phyloP scores from a whole-genome alignment of 176 grass and related monocot genomes.

The Elaeis guineensis region DNA sequence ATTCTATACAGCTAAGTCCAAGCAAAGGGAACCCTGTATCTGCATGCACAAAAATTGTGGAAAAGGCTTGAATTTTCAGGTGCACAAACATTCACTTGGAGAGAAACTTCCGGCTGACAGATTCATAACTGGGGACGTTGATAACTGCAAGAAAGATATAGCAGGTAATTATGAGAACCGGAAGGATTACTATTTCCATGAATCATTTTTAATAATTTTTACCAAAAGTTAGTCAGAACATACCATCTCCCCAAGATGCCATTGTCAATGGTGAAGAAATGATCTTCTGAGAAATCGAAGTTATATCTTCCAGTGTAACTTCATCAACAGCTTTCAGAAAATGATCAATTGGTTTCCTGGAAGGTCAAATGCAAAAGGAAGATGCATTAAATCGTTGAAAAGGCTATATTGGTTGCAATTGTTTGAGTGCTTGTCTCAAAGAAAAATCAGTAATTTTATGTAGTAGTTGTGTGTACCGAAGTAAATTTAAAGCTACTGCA shows the following conservation, averaged over 20 bases:
- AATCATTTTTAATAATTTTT: too few species aligned
- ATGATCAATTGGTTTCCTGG: slow-evolving; percentile 63
- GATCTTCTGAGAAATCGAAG: slow-evolving; percentile 42
- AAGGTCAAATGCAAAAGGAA: background rate
- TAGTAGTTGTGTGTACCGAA: too few species aligned
- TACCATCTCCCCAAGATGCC: slow-evolving; percentile 85
- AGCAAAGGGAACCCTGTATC: background rate
- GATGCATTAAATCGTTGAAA: background rate
- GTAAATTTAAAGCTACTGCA: too few species aligned
- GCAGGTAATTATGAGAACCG: background rate
- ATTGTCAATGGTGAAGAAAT: slow-evolving; percentile 73
- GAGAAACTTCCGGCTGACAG: slow-evolving; percentile 53
- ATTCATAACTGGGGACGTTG: slow-evolving; percentile 68
- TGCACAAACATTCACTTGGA: slow-evolving; percentile 15
- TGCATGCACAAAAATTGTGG: slow-evolving; percentile 11
- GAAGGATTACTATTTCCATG: background rate
- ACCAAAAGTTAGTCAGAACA: slow-evolving; percentile 3
- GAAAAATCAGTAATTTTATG: too few species aligned
- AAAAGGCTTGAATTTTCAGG: slow-evolving; percentile 2
- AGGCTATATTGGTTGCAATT: too few species aligned
- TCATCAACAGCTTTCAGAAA: slow-evolving; percentile 55
- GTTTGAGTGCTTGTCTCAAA: too few species aligned
- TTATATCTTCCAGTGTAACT: slow-evolving; percentile 55
- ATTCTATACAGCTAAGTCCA: slow-evolving; percentile 12
- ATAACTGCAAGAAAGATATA: slow-evolving; percentile 37